Base-by-base conservation (phyloP, 78 protist genomes). In the Dictyostelium firmibasis region DNA sequence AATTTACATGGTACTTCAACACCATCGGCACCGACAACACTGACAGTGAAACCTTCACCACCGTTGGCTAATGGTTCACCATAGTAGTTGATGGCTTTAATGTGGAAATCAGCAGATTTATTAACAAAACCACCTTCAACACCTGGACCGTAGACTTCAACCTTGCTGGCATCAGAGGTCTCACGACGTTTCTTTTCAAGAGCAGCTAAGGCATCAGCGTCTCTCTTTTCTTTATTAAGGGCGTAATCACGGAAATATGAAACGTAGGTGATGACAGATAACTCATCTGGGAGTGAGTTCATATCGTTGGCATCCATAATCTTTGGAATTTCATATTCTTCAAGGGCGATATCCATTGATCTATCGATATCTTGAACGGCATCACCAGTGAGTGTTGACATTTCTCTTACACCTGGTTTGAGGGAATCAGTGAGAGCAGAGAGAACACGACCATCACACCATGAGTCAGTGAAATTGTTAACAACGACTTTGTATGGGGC, bases 301-400 rank as follows among this genome's bases (percentile, higher is more conserved):
- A 96, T 83, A 86, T 96, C 97, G 14, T 36, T 41, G 35, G 97
- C 84, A 57, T 76, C 96, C 83, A 96, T 92, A 74, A 96, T 84
- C 92, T 85, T 83, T 43, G 97, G 96, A 50, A 96, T 89, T 23
- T 89, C 94, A 75, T 89, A 92, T 25, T 60, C 36, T 83, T 92
- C 86, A 33, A 67, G 33, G 33, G 96, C 88, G 41, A 78, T 47
- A 50, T 92, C 96, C 96, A 92, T 92, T 25, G 96, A 86, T 41
- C 96, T 72, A 27, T 85, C 85, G 35, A 92, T 81, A 83, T 92
- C 96, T 33, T 78, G 82, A 4, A 44, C 70, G 8, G 96, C 67
- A 27, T 92, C 92, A 33, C 76, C 62, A 16, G 84, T 29, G 27
- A 89, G 47, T n/a, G 88, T 44, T 43, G 82, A 81, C 86, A 89